Evolutionary conservation across 2,329 filamentous ascomycete genomes (phyloP), one percentile per base, ranked within the genome.

Genomic region (Domatiomyces catenatus): DNA sequence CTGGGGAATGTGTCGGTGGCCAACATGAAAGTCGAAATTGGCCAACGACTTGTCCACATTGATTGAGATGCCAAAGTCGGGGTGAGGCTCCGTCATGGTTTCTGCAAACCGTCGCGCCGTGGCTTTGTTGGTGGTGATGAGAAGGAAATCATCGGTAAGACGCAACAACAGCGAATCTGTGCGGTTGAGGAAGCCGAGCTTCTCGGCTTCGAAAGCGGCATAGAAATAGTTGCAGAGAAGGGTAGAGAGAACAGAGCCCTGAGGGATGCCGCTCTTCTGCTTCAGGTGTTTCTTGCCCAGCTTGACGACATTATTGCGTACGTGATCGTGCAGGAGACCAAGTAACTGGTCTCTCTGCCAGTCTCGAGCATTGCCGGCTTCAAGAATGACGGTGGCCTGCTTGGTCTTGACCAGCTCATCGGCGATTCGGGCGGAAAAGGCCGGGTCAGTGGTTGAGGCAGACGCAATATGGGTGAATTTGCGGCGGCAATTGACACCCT

Each of bases 221-320:
- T 98, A 98, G 66, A 96, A 95, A 67, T 94, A 90, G 67, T 88
- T 96, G 72, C 92, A 96, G 4, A 98, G 73, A 42, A 88, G 73
- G 44, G 83, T 85, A 0, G 89, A 95, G 4, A 98, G 64, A 1
- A 95, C 76, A 0, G 89, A 95, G 6, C 92, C 92, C 65, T 98
- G 92, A 0, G 92, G 89, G 42, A 98, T 96, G 12, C 92, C 92
- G 19, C 76, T 71, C 64, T 81, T 90, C 64, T 98, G 92, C 20
- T 86, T 78, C 64, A 92, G 95, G 64, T 81, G 88, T 58, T 83
- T 86, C 68, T 88, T 90, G 46, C 88, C 89, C 42, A 96, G 82
- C 62, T 85, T 87, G 61, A 98, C 80, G 22, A 95, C 72, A 61
- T 96, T 95, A 52, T 81, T 74, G 54, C 81, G 74, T n/a, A 98